Evolutionary conservation across 257 asterid genomes (phyloP).

Genomic region (Nicotiana noctiflora): DNA sequence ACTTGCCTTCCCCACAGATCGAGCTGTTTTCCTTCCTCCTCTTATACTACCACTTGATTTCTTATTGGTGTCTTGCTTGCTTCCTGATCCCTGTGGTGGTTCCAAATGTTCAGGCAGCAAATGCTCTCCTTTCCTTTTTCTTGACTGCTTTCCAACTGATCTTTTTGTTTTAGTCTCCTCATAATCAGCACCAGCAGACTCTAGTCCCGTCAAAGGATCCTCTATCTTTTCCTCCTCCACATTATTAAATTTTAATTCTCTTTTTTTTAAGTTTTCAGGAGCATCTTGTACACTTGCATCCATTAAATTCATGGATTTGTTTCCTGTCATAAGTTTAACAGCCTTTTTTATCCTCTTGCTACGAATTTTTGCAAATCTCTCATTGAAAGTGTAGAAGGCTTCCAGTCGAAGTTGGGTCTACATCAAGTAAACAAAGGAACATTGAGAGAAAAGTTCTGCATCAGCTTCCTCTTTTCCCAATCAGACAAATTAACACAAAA

Average conservation of each 20-base stretch:
- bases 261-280: constrained; percentile 37
- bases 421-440: constrained; percentile 14
- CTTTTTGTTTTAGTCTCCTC: constrained; percentile 12
- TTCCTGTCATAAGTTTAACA: constrained; percentile 63
- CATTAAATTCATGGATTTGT: constrained; percentile 39
- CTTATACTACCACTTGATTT: constrained; percentile 25
- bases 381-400: constrained; percentile 92
- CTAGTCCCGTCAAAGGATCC: constrained; percentile 18
- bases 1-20: constrained; percentile 32
- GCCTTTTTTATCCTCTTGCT: constrained; percentile 90
- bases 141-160: constrained; percentile 27
- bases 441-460: constrained; percentile 10
- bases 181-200: constrained; percentile 19
- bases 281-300: constrained; percentile 37
- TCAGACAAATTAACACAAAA: constrained; percentile 1
- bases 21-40: constrained; percentile 23
- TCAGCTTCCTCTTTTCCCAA: constrained; percentile 8
- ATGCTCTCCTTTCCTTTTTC: constrained; percentile 29
- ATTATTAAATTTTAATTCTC: constrained; percentile 32
- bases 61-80: constrained; percentile 13
- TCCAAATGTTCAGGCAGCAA: constrained; percentile 14
- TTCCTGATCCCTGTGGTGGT: constrained; percentile 18
- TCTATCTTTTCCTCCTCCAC: constrained; percentile 25
- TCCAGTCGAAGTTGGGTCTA: constrained; percentile 95
- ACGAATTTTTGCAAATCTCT: constrained; percentile 88